Base-by-base conservation (phyloP, 176 grass and related monocot species). In the Pontederia crassipes region DNA sequence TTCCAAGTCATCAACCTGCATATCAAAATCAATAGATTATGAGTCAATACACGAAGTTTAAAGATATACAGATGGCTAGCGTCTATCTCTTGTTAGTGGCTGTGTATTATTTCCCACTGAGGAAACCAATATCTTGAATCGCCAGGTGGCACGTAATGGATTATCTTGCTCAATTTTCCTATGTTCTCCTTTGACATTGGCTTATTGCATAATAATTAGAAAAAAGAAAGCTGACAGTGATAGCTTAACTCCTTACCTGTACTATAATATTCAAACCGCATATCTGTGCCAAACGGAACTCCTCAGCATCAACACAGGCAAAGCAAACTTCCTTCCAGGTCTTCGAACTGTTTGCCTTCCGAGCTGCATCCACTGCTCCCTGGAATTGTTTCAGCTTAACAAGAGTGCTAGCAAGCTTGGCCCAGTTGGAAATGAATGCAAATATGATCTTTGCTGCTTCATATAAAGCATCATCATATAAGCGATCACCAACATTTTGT, bases 391-490 rank as follows among this genome's bases (percentile, higher is more conserved):
- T 89, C 75, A 95, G 61, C 80, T 86, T 95, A 67, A 84, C 83
- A 16, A 89, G 72, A 54, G 86, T 90, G 17, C 85, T 77, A 77
- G 90, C 90, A 59, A 95, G 66, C 77, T 87, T 90, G 54, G 86
- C 90, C 90, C 86, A 95, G 80, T 95, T 90, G 1, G 90, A 90
- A 72, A 95, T 95, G 79, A 95, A 95, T 17, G 85, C 82, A 57
- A 89, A 95, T 26, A 95, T 95, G 54, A 89, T 95, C 79, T 95
- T 95, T 68, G 89, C 89, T 66, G 89, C 89, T 81, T 86, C 89
- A 78, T 86, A 95, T 26, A 95, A 79, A 64, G 87, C 79, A 78
- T 72, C 89, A 75, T 89, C 89, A 52, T 83, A 95, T n/a, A 95
- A 53, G 48, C 85, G 85, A 20, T 95, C 89, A 80, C 89, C 89